Conservation (phyloP, 148 eudicot genomes). For the Vaccinium myrtillus region DNA sequence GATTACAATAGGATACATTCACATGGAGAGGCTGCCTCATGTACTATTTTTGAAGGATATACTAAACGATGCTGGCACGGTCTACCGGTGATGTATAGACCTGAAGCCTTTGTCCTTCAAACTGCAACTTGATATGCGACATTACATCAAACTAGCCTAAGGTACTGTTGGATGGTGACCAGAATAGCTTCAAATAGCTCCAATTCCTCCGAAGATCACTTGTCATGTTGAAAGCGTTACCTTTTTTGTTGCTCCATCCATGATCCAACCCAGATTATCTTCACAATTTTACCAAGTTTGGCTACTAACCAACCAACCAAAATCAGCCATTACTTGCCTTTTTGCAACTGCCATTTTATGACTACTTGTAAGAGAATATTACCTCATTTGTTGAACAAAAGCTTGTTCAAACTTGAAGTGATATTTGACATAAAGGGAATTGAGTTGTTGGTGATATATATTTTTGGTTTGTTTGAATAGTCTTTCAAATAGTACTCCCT, state of each 20-base stretch:
- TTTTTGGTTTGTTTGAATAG: neutral
- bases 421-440: neutral
- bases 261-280: neutral
- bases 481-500: constrained; percentile 3
- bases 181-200: neutral
- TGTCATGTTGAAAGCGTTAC: neutral
- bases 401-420: neutral
- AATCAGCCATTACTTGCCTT: too few relatives aligned
- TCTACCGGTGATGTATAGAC: neutral
- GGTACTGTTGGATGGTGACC: neutral
- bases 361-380: neutral
- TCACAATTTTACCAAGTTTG: neutral
- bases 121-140: neutral
- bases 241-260: neutral
- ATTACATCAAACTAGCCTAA: neutral
- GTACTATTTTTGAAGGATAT: too few relatives aligned
- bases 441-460: neutral
- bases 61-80: too few relatives aligned
- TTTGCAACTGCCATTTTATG: too few relatives aligned
- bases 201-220: neutral
- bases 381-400: neutral
- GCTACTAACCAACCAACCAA: neutral
- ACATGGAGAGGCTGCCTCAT: too few relatives aligned
- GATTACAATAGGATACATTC: too few relatives aligned
- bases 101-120: neutral